Base-by-base conservation (phyloP, 2,329 filamentous ascomycete species). In the Pseudocercospora fijiensis region DNA sequence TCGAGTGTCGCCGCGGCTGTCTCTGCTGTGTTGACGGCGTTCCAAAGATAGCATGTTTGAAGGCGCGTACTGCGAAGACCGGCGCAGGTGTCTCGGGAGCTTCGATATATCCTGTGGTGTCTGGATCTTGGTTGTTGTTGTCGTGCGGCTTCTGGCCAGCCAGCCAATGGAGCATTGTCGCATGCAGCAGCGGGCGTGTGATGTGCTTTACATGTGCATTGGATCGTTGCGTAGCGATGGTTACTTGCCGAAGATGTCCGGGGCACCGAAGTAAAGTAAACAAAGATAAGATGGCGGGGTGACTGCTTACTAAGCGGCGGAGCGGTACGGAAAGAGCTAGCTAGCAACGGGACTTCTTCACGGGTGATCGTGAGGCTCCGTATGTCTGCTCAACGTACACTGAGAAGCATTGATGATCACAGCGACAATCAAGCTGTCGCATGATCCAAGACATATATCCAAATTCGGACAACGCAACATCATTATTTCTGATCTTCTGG, bases 41-140 rank as follows among this genome's bases (percentile, higher is more conserved):
- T 26, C 86, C 86, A 76, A 87, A 88, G 61, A 89, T 76, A 49
- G 85, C 84, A 65, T 86, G 85, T 70, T 85, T 87, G 76, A 89
- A 87, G 16, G 87, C 87, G 71, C 87, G 86, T 61, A 88, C 83
- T 18, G 86, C 86, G 73, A 90, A 90, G 22, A 88, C 81, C 53
- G 86, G 86, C 53, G 86, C 87, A 8, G 87, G 87, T 0, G 87
- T 89, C 68, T 88, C 85, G 57, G 86, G 86, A 6, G 83, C 78
- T 47, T 88, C 85, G 63, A 83, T 72, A 63, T 79, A 76, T 47
- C 76, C 78, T n/a, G 77, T 78, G 51, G 79, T 73, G 62, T 73
- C 72, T 8, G 71, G 67, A 60, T 74, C 73, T 73, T 18, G 59
- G 28, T 57, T 53, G 61, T 60, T n/a, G 26, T 9, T 57, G 51